Conservation (phyloP, 164 flowering plant species). For the Platanus orientalis region DNA sequence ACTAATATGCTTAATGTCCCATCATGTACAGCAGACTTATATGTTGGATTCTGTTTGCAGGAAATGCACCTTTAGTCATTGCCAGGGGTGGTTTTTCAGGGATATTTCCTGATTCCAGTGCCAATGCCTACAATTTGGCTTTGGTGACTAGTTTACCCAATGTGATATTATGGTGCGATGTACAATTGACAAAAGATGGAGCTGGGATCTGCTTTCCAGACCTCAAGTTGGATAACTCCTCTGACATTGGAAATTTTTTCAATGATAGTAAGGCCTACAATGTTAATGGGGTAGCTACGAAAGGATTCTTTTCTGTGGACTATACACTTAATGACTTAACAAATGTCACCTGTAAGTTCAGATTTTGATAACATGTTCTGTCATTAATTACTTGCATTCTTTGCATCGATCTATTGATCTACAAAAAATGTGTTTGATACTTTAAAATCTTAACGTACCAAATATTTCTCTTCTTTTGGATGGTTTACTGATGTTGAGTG, state of each 20-base stretch:
- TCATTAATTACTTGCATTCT: too few species aligned
- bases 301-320: conserved; percentile 77
- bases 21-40: neutral
- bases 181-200: conserved; percentile 78
- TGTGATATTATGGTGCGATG: conserved; percentile 73
- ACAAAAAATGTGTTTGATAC: too few species aligned
- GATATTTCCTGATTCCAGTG: conserved; percentile 44
- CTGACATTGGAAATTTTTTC: conserved; percentile 25
- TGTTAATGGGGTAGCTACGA: conserved; percentile 51
- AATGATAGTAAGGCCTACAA: conserved; percentile 26
- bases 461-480: too few species aligned
- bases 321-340: conserved; percentile 43
- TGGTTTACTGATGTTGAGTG: too few species aligned
- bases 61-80: conserved; percentile 42
- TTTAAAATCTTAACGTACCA: too few species aligned
- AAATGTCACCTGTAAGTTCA: conserved; percentile 47
- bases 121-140: conserved; percentile 26
- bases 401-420: too few species aligned
- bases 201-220: conserved; percentile 70
- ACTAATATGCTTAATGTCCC: neutral
- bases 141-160: conserved; percentile 21
- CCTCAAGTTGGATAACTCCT: conserved; percentile 43
- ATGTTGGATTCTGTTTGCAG: conserved; percentile 29
- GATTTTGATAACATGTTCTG: too few species aligned
- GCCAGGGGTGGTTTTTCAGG: conserved; percentile 61